Evolutionary conservation across 768 basidiomycete species (phyloP).

Genomic region (Tricholoma bakamatsutake): DNA sequence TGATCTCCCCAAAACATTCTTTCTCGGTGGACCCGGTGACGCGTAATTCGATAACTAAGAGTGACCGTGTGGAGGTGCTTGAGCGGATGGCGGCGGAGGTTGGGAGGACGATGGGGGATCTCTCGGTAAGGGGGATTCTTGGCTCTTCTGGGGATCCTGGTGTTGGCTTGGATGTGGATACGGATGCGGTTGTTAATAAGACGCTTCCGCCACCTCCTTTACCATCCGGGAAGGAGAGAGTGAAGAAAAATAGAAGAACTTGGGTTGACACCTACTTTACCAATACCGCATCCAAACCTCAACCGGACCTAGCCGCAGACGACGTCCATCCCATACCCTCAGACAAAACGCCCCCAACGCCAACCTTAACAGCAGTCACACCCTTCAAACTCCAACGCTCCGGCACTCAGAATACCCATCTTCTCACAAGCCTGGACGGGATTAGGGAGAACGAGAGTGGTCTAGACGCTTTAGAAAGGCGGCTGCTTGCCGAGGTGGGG

Average conservation of each 20-base stretch:
- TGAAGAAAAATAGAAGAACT: conserved; percentile 12
- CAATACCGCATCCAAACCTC: background rate
- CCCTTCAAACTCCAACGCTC: conserved; percentile 23
- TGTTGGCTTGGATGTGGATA: background rate
- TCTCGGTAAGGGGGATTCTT: conserved; percentile 32
- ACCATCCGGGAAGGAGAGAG: conserved; percentile 34
- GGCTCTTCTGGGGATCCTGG: conserved; percentile 4
- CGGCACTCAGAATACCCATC: conserved; percentile 6
- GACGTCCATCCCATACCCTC: conserved; percentile 12
- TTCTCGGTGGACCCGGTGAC: conserved; percentile 36
- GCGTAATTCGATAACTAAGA: conserved; percentile 35
- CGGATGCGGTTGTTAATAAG: conserved; percentile 36
- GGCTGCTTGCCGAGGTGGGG: conserved; percentile 67
- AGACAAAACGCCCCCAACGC: conserved; percentile 45
- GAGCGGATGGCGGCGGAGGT: conserved; percentile 71
- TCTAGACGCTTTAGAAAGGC: conserved; percentile 66
- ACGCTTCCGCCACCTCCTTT: conserved; percentile 57
- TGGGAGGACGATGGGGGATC: conserved; percentile 26
- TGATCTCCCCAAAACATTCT: conserved; percentile 60
- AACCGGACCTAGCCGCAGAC: background rate
- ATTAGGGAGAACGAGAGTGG: conserved; percentile 50
- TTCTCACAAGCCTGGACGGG: conserved; percentile 9
- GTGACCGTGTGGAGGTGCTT: conserved; percentile 59
- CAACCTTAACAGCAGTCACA: conserved; percentile 40
- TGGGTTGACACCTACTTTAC: conserved; percentile 26